Conservation (phyloP, 805 yeast genomes). For the Candida caryicola region DNA sequence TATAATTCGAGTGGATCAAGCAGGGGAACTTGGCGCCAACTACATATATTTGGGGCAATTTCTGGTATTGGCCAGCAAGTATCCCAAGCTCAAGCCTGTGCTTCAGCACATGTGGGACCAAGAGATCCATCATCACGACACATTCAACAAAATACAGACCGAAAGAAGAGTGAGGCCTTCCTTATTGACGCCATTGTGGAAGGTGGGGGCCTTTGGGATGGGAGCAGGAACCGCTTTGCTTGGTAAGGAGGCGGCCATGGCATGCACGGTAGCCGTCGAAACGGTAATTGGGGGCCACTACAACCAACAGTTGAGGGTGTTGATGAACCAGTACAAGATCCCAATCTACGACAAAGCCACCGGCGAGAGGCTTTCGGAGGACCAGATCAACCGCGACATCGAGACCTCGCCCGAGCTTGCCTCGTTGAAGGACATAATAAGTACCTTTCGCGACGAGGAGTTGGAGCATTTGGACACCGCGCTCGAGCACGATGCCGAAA, state of each 20-base stretch:
- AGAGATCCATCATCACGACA: conserved; percentile 84
- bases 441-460: conserved; percentile 87
- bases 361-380: conserved; percentile 23
- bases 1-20: conserved; percentile 89
- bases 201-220: conserved; percentile 79
- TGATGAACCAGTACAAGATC: conserved; percentile 63
- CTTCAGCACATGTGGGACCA: conserved; percentile 98
- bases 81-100: conserved; percentile 75
- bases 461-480: conserved; percentile 95
- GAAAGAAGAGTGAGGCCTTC: conserved; percentile 87
- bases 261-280: conserved; percentile 98
- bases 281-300: conserved; percentile 97
- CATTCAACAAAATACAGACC: conserved; percentile 76
- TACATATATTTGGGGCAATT: conserved; percentile 91
- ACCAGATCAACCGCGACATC: conserved; percentile 21
- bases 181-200: conserved; percentile 89
- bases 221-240: conserved; percentile 84
- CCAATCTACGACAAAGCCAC: conserved; percentile 36
- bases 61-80: conserved; percentile 62
- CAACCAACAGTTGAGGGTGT: conserved; percentile 79
- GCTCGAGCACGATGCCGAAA: conserved; percentile 83
- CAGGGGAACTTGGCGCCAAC: conserved; percentile 96
- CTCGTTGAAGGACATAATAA: conserved; percentile 58
- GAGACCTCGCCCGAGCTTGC: conserved; percentile 53
- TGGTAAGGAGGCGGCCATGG: conserved; percentile 97